phyloP scores from a whole-genome alignment of 1,284 basidiomycete species.

The Ceratobasidium sp. region DNA sequence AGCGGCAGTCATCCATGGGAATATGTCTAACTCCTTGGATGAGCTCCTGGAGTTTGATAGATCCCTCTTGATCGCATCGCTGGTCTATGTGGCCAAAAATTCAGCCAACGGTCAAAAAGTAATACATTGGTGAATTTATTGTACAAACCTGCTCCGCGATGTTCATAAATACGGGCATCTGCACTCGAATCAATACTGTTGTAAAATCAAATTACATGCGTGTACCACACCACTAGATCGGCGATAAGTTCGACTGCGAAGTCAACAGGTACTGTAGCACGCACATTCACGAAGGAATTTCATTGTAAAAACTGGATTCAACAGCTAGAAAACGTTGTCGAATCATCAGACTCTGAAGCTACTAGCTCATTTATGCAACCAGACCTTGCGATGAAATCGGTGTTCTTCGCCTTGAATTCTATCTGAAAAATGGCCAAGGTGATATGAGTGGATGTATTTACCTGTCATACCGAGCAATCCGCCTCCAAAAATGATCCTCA shows the following conservation, averaged over 20 bases:
- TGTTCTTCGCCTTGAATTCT: constrained; percentile 7
- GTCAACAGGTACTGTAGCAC: neutral
- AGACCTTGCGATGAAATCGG: constrained; percentile 25
- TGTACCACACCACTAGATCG: constrained; percentile 7
- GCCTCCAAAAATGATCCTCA: constrained; percentile 49
- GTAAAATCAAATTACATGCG: neutral
- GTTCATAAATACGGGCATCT: no score
- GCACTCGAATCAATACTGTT: neutral
- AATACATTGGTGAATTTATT: constrained; percentile 30
- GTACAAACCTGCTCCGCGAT: constrained; percentile 54
- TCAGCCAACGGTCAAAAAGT: constrained; percentile 48
- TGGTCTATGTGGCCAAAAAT: constrained; percentile 38
- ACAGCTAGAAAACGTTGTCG: constrained; percentile 59
- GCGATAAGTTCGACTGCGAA: neutral
- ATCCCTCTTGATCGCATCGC: neutral
- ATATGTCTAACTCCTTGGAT: no score
- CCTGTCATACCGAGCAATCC: constrained; percentile 48
- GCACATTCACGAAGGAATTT: constrained; percentile 48
- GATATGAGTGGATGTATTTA: neutral
- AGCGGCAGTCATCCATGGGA: no score
- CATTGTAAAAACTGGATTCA: no score
- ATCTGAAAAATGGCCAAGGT: neutral
- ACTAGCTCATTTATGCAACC: constrained; percentile 56
- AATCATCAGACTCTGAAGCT: constrained; percentile 18
- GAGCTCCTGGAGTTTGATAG: no score